Conservation (phyloP, 345 rosid species). For the Acer saccharum region DNA sequence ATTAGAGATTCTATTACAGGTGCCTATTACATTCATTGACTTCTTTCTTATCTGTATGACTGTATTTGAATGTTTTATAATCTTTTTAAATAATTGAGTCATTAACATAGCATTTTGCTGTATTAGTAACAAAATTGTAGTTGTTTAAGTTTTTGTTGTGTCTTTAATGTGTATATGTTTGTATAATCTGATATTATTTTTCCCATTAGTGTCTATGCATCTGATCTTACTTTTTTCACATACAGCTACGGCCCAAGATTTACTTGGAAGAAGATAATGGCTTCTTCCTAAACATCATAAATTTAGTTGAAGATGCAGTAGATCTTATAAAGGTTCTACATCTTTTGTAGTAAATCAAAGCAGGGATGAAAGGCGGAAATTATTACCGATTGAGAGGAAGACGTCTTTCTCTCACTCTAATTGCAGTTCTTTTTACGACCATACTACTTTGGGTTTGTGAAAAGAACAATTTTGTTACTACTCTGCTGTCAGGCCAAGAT, state of each 20-base stretch:
- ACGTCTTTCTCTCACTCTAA: slow-evolving; percentile 33
- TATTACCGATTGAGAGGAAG: slow-evolving; percentile 37
- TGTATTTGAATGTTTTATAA: not conserved
- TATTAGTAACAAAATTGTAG: not conserved
- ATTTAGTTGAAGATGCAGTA: not conserved
- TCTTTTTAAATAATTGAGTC: not conserved
- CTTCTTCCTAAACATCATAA: not conserved
- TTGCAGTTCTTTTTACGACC: slow-evolving; percentile 35
- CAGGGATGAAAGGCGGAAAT: slow-evolving; percentile 52
- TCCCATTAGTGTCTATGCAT: not conserved
- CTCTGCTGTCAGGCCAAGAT: slow-evolving; percentile 35
- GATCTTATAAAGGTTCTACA: not conserved
- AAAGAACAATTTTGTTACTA: slow-evolving; percentile 43
- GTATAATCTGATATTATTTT: not conserved
- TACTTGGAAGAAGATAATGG: not conserved
- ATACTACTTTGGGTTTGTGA: slow-evolving; percentile 49
- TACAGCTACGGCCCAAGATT: slow-evolving; percentile 5
- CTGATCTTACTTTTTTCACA: slow-evolving; percentile 1
- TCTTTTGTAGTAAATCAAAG: slow-evolving; percentile 13
- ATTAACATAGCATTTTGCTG: slow-evolving; percentile 6
- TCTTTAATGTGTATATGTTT: not conserved
- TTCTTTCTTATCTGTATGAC: not conserved
- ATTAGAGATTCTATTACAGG: slow-evolving; percentile 2
- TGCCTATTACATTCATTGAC: not conserved
- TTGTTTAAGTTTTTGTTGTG: not conserved